Evolutionary conservation across 2,329 filamentous ascomycete genomes (phyloP).

Genomic region (Nakataea oryzae): DNA sequence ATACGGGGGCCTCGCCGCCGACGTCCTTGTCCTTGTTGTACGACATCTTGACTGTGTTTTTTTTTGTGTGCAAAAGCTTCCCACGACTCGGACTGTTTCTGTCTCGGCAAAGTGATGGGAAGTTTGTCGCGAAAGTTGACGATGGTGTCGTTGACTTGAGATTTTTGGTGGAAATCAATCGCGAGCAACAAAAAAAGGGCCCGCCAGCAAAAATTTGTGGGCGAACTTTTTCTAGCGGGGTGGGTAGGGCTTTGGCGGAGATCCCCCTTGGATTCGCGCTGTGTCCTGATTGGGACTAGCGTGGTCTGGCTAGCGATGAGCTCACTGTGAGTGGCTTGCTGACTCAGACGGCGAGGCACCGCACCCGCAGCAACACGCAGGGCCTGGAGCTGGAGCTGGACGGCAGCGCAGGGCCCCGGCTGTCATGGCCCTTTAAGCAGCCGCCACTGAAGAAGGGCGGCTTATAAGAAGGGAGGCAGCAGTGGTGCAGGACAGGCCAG

Average conservation of each 20-base stretch:
- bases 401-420: no score
- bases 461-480: not conserved
- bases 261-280: not conserved
- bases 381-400: no score
- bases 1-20: conserved; percentile 4
- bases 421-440: not conserved
- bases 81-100: conserved; percentile 70
- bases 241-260: conserved; percentile 1
- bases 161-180: not conserved
- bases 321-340: not conserved
- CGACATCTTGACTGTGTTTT: conserved; percentile 4
- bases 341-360: not conserved
- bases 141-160: not conserved
- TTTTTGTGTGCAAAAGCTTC: not conserved
- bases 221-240: conserved; percentile 3
- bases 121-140: conserved; percentile 12
- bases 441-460: no score
- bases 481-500: not conserved
- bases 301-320: not conserved
- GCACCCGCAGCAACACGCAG: not conserved
- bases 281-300: not conserved
- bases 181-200: not conserved
- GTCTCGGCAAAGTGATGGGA: conserved; percentile 71
- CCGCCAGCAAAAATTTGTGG: not conserved
- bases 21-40: conserved; percentile 6